A percentile compares a stretch with the other conserved stretches of the same genome.
Evolutionary conservation across 2,329 filamentous ascomycete species (phyloP).

Genomic region (Westerdykella sp.): DNA sequence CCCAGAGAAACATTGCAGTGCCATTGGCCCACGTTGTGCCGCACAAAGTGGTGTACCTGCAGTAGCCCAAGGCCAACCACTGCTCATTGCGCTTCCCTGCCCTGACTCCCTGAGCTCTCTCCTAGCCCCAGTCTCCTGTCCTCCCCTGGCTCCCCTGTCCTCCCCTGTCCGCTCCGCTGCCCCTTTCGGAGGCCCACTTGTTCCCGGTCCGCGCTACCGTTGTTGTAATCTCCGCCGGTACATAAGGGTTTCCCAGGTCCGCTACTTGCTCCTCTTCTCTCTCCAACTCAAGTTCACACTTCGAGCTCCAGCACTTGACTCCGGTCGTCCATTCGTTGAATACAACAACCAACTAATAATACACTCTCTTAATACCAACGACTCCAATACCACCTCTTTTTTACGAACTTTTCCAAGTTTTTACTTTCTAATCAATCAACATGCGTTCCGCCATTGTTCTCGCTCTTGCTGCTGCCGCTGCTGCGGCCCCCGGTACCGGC

Average conservation of each 20-base stretch:
- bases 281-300: conserved; percentile 30
- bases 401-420: conserved; percentile 14
- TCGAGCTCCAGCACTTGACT: conserved; percentile 35
- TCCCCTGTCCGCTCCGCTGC: conserved; percentile 8
- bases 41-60: conserved; percentile 30
- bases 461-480: conserved; percentile 27
- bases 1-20: conserved; percentile 14
- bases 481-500: conserved; percentile 27
- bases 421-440: conserved; percentile 31
- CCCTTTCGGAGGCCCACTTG: conserved; percentile 28
- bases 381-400: conserved; percentile 10
- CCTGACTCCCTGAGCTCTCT: conserved; percentile 9
- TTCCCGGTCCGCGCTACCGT: conserved; percentile 30
- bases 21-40: conserved; percentile 24
- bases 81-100: background rate
- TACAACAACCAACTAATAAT: conserved; percentile 29
- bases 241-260: conserved; percentile 24
- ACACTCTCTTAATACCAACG: conserved; percentile 34
- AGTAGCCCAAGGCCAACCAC: conserved; percentile 30
- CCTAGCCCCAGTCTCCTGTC: too few species aligned
- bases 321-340: conserved; percentile 39
- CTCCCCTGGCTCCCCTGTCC: conserved; percentile 29
- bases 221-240: conserved; percentile 35
- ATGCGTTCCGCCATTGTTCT: conserved; percentile 35
- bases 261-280: conserved; percentile 14